Evolutionary conservation across 306 rosid genomes (phyloP).

Genomic region (Quercus aquifolioides): DNA sequence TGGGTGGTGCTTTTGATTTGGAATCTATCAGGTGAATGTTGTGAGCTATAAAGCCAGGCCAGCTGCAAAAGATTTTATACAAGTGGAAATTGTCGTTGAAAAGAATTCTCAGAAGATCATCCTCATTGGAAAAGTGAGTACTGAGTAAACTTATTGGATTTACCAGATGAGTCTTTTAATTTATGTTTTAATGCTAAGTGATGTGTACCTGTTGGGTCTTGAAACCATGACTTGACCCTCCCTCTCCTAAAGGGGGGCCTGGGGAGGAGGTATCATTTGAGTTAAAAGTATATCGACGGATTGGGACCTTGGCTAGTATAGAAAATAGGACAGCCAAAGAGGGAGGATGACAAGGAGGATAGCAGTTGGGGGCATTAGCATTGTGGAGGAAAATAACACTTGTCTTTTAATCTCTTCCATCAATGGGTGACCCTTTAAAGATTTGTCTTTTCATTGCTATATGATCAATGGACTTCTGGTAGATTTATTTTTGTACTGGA

Average conservation of each 20-base stretch:
- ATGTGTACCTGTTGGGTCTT: background rate
- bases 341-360: background rate
- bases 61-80: slow-evolving; percentile 85
- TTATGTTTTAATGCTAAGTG: background rate
- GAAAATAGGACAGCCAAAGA: background rate
- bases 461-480: background rate
- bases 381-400: background rate
- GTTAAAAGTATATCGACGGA: background rate
- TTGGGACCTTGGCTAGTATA: background rate
- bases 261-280: background rate
- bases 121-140: slow-evolving; percentile 72
- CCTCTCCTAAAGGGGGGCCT: background rate
- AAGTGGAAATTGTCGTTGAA: slow-evolving; percentile 82
- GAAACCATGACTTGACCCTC: background rate
- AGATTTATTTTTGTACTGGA: background rate
- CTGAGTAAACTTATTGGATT: slow-evolving; percentile 30
- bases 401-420: background rate
- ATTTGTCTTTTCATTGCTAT: background rate
- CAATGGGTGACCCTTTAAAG: background rate
- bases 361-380: background rate
- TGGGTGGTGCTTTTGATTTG: background rate
- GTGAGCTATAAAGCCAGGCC: slow-evolving; percentile 89
- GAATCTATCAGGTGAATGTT: slow-evolving; percentile 67
- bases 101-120: slow-evolving; percentile 85
- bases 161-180: background rate